Conservation (phyloP, 306 rosid species). For the Echinosophora koreensis region DNA sequence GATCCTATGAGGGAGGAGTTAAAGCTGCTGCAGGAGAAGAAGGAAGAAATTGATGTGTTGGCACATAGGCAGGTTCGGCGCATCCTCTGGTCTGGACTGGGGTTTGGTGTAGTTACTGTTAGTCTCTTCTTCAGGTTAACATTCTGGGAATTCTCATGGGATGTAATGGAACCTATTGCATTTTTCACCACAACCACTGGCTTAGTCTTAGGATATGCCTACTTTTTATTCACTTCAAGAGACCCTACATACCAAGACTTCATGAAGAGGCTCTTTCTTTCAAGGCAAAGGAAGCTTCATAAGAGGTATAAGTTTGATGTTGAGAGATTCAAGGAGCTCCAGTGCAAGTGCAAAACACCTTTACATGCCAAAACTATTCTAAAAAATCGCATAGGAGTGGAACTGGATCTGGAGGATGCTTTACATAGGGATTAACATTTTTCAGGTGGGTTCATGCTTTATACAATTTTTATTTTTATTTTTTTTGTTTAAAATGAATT, state of each 20-base stretch:
- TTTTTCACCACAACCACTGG: slow-evolving; percentile 78
- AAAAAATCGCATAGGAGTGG: slow-evolving; percentile 68
- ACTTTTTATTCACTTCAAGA: slow-evolving; percentile 89
- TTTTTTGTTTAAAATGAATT: neutral
- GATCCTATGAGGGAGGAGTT: slow-evolving; percentile 74
- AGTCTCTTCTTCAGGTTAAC: slow-evolving; percentile 88
- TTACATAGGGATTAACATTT: slow-evolving; percentile 54
- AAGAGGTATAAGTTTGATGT: slow-evolving; percentile 71
- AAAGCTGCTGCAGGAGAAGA: slow-evolving; percentile 62
- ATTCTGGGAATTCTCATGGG: slow-evolving; percentile 99
- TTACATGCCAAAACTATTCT: slow-evolving; percentile 63
- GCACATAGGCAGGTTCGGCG: slow-evolving; percentile 84
- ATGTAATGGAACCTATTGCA: slow-evolving; percentile 94
- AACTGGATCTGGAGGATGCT: slow-evolving; percentile 73
- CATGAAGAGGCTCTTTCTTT: slow-evolving; percentile 82
- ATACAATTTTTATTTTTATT: no score
- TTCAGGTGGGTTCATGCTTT: slow-evolving; percentile 15
- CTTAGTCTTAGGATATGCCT: slow-evolving; percentile 86
- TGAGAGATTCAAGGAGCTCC: slow-evolving; percentile 68
- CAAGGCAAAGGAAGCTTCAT: slow-evolving; percentile 84
- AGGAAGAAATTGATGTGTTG: slow-evolving; percentile 71
- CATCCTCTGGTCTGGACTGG: slow-evolving; percentile 81
- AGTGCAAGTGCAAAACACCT: slow-evolving; percentile 57
- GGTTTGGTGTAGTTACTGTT: slow-evolving; percentile 55
- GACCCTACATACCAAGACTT: slow-evolving; percentile 95